Percentiles rank a stretch among this genome's conserved stretches.
phyloP scores from a whole-genome alignment of 2,329 filamentous ascomycete species.

The Cyphellophora attinorum region DNA sequence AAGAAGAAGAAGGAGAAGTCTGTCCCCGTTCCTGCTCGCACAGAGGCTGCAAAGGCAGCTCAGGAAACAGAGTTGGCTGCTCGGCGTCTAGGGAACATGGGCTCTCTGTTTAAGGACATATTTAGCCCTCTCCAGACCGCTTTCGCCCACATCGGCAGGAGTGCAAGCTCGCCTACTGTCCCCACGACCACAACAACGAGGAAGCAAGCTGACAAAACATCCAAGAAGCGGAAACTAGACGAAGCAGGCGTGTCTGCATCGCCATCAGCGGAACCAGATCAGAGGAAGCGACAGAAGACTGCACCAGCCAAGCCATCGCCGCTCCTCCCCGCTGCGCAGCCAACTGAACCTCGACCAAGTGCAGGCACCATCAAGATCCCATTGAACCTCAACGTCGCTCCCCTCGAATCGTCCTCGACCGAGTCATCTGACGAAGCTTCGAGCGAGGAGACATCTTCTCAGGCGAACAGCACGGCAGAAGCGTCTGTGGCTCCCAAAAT shows the following conservation, averaged over 20 bases:
- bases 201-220: conserved; percentile 33
- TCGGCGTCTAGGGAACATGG: conserved; percentile 27
- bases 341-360: conserved; percentile 12
- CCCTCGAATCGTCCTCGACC: conserved; percentile 6
- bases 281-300: conserved; percentile 25
- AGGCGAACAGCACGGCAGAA: conserved; percentile 9
- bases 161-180: conserved; percentile 17
- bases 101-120: conserved; percentile 27
- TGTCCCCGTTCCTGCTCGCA: conserved; percentile 27
- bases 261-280: conserved; percentile 20
- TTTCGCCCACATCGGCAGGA: conserved; percentile 18
- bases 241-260: conserved; percentile 11
- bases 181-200: conserved; percentile 12
- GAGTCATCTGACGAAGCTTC: conserved; percentile 8
- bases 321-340: conserved; percentile 25
- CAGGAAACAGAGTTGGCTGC: conserved; percentile 28
- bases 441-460: too few species aligned
- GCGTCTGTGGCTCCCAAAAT: conserved; percentile 16
- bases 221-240: conserved; percentile 23
- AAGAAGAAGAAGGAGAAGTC: conserved; percentile 51
- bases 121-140: conserved; percentile 21
- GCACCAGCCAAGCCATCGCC: conserved; percentile 28
- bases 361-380: conserved; percentile 18
- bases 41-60: conserved; percentile 36
- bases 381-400: conserved; percentile 15